These are phyloP conservation scores for Agastache rugosa DNA, from an alignment of 257 asterid genomes.

Conservation along the genomic window DNA sequence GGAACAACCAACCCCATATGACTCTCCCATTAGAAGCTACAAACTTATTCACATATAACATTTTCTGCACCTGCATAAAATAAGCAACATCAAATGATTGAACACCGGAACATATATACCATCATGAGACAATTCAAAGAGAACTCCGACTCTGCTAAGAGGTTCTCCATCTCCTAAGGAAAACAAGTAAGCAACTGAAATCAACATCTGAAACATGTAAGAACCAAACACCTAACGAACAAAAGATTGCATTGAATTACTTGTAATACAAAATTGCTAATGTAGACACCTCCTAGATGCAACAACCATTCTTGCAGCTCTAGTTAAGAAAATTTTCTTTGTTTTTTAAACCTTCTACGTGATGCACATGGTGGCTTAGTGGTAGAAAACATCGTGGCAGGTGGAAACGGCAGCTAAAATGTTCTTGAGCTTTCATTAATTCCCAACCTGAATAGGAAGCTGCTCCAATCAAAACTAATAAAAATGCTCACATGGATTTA, in stretches of 20 bases:
- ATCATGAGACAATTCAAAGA: constrained; percentile 5
- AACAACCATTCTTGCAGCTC: too few relatives aligned
- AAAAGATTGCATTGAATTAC: background rate
- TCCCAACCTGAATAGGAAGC: too few relatives aligned
- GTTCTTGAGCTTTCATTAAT: too few relatives aligned
- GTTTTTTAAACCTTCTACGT: too few relatives aligned
- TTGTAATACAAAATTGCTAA: too few relatives aligned
- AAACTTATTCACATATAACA: constrained; percentile 31
- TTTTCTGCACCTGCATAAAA: constrained; percentile 38
- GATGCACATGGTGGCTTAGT: too few relatives aligned
- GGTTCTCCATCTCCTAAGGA: background rate
- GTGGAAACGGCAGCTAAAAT: too few relatives aligned
- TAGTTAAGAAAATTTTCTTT: too few relatives aligned
- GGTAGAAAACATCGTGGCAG: too few relatives aligned
- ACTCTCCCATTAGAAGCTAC: constrained; percentile 44
- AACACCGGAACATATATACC: background rate
- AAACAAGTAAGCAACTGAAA: background rate
- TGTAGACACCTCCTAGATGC: too few relatives aligned
- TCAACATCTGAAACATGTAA: background rate
- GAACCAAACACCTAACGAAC: background rate
- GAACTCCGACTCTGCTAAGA: background rate
- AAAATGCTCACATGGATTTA: too few relatives aligned
- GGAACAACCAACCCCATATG: constrained; percentile 61
- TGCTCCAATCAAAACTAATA: too few relatives aligned
- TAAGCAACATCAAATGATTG: background rate